Conservation (phyloP, 345 rosid species). For the Pugionium dolabratum region DNA sequence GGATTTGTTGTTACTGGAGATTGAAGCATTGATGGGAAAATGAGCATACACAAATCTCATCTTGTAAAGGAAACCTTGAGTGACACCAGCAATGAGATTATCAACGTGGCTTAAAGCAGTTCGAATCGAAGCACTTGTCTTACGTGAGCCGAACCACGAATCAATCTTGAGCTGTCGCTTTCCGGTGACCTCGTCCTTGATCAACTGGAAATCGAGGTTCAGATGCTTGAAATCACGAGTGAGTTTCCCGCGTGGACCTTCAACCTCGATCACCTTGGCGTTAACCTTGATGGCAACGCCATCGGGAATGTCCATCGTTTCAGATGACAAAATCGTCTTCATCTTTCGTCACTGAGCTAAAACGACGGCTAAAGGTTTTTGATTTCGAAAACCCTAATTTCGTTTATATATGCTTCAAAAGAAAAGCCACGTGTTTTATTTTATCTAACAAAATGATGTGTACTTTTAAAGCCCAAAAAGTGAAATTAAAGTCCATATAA, state of each 20-base stretch:
- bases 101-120: conserved; percentile 71
- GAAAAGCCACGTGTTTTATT: no score
- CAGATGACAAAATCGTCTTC: conserved; percentile 62
- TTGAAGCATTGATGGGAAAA: conserved; percentile 82
- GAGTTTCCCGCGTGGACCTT: conserved; percentile 66
- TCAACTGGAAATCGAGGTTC: conserved; percentile 60
- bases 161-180: conserved; percentile 58
- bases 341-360: conserved; percentile 29
- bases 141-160: conserved; percentile 63
- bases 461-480: no score
- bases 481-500: no score
- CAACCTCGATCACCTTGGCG: conserved; percentile 61
- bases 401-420: not conserved
- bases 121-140: conserved; percentile 60
- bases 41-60: conserved; percentile 90
- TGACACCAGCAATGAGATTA: conserved; percentile 71
- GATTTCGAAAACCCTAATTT: conserved; percentile 8
- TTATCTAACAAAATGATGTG: no score
- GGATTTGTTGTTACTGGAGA: conserved; percentile 45
- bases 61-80: conserved; percentile 75
- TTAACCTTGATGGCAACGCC: conserved; percentile 52
- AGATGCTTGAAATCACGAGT: conserved; percentile 61
- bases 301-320: conserved; percentile 68
- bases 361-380: conserved; percentile 10
- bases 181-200: conserved; percentile 54